A percentile compares a stretch with the other conserved stretches of the same genome.
These are phyloP conservation scores for Annulohypoxylon truncatum DNA, from an alignment of 2,329 filamentous ascomycete genomes.

Conservation along the genomic window DNA sequence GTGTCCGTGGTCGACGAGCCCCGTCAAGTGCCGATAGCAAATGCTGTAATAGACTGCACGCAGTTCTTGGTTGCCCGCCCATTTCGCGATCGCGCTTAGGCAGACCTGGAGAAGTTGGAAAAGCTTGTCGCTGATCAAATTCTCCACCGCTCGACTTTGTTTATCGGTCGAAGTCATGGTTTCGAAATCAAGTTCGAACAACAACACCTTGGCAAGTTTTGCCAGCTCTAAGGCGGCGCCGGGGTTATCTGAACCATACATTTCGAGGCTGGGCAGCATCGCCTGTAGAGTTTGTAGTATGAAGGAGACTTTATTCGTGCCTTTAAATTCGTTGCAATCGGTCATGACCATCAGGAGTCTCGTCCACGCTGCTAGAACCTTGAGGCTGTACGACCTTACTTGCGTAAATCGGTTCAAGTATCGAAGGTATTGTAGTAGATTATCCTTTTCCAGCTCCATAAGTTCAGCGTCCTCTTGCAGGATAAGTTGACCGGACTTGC, in stretches of 20 bases:
- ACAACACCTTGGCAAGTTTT: slow-evolving; percentile 76
- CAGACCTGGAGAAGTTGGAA: slow-evolving; percentile 92
- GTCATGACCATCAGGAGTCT: slow-evolving; percentile 87
- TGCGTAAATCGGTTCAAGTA: slow-evolving; percentile 73
- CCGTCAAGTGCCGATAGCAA: slow-evolving; percentile 84
- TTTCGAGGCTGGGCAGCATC: slow-evolving; percentile 87
- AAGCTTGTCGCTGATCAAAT: slow-evolving; percentile 87
- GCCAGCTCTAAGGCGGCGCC: slow-evolving; percentile 80
- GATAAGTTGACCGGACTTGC: slow-evolving; percentile 61
- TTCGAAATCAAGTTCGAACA: slow-evolving; percentile 76
- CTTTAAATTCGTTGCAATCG: slow-evolving; percentile 82
- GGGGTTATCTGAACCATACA: slow-evolving; percentile 75
- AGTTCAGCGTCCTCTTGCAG: slow-evolving; percentile 60
- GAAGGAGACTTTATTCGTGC: slow-evolving; percentile 77
- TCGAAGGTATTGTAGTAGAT: slow-evolving; percentile 70
- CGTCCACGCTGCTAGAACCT: slow-evolving; percentile 84
- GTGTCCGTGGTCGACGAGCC: slow-evolving; percentile 69
- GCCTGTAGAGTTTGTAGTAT: slow-evolving; percentile 88
- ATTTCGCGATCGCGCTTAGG: slow-evolving; percentile 80
- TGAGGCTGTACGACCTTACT: slow-evolving; percentile 67
- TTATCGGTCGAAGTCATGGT: slow-evolving; percentile 55
- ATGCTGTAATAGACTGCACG: slow-evolving; percentile 92
- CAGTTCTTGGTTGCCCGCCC: slow-evolving; percentile 75
- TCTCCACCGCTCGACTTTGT: slow-evolving; percentile 64
- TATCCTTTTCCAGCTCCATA: slow-evolving; percentile 68